These are phyloP conservation scores for Talaromyces albobiverticillius DNA, from an alignment of 2,329 filamentous ascomycete species.

Conservation along the genomic window DNA sequence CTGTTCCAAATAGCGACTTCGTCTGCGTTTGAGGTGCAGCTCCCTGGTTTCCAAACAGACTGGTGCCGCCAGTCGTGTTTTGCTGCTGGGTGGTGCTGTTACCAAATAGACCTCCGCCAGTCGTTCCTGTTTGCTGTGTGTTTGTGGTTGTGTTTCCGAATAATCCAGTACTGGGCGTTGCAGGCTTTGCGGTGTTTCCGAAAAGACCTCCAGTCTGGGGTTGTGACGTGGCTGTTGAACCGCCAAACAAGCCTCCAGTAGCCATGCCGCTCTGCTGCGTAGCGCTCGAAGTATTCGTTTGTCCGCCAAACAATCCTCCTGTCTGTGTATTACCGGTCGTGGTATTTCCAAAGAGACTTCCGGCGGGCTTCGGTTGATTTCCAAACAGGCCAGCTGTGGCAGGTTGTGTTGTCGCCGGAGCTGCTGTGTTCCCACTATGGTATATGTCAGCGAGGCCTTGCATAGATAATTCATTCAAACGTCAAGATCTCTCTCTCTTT, in stretches of 20 bases:
- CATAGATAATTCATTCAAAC: not conserved
- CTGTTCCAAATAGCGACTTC: constrained; percentile 32
- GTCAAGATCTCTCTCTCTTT: not conserved
- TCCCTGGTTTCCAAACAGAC: constrained; percentile 30
- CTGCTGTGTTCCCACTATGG: constrained; percentile 21
- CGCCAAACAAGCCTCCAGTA: constrained; percentile 14
- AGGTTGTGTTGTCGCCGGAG: constrained; percentile 24
- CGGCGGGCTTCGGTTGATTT: constrained; percentile 32
- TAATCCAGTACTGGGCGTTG: constrained; percentile 8
- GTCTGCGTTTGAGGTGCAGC: constrained; percentile 31
- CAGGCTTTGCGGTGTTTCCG: constrained; percentile 16
- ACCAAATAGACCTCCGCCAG: constrained; percentile 9
- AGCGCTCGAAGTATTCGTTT: constrained; percentile 17
- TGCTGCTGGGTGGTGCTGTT: constrained; percentile 23
- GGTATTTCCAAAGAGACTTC: constrained; percentile 30
- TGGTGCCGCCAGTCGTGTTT: constrained; percentile 22
- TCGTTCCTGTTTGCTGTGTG: constrained; percentile 10
- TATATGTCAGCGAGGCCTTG: not conserved
- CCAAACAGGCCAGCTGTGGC: constrained; percentile 26
- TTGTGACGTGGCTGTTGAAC: constrained; percentile 28
- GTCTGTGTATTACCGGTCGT: constrained; percentile 25
- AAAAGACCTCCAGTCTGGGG: constrained; percentile 24
- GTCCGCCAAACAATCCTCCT: constrained; percentile 32
- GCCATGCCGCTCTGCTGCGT: constrained; percentile 25
- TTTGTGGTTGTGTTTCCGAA: constrained; percentile 11